phyloP scores from a whole-genome alignment of 2,329 filamentous ascomycete species.

The Xylariaceae sp. region DNA sequence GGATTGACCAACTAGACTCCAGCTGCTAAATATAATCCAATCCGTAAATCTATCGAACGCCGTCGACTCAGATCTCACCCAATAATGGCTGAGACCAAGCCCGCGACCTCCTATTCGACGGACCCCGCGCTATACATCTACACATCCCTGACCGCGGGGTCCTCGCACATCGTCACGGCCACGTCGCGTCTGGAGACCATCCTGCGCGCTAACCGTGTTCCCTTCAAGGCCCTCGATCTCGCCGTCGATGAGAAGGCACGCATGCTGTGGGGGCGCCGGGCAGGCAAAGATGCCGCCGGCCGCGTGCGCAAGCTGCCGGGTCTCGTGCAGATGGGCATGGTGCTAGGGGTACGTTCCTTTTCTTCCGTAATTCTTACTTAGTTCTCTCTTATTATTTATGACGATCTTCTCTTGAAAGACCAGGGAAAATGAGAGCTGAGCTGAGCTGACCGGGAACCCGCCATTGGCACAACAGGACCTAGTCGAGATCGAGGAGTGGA shows the following conservation, averaged over 20 bases:
- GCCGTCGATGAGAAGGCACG: slow-evolving; percentile 84
- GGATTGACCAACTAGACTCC: background rate
- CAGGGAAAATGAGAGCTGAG: background rate
- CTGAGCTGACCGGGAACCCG: slow-evolving; percentile 6
- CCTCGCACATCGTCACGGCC: slow-evolving; percentile 91
- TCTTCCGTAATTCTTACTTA: background rate
- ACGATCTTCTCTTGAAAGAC: background rate
- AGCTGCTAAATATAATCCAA: background rate
- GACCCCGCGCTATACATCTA: slow-evolving; percentile 85
- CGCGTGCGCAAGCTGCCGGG: slow-evolving; percentile 74
- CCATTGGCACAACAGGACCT: slow-evolving; percentile 60
- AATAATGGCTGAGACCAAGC: slow-evolving; percentile 25
- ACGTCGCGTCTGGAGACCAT: slow-evolving; percentile 96
- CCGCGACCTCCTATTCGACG: slow-evolving; percentile 43
- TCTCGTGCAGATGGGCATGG: slow-evolving; percentile 77
- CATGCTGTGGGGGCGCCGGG: slow-evolving; percentile 80
- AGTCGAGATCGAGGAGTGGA: slow-evolving; percentile 96
- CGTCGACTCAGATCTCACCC: background rate
- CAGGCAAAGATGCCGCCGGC: slow-evolving; percentile 62
- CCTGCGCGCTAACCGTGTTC: slow-evolving; percentile 86
- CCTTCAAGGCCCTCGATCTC: slow-evolving; percentile 87
- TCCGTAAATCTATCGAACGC: background rate
- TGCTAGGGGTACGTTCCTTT: slow-evolving; percentile 68
- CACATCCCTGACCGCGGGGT: slow-evolving; percentile 91
- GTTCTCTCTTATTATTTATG: background rate